A percentile compares a stretch with the other conserved stretches of the same genome.
phyloP scores from a whole-genome alignment of 2,329 filamentous ascomycete species.

The Ophiostoma sp. region DNA sequence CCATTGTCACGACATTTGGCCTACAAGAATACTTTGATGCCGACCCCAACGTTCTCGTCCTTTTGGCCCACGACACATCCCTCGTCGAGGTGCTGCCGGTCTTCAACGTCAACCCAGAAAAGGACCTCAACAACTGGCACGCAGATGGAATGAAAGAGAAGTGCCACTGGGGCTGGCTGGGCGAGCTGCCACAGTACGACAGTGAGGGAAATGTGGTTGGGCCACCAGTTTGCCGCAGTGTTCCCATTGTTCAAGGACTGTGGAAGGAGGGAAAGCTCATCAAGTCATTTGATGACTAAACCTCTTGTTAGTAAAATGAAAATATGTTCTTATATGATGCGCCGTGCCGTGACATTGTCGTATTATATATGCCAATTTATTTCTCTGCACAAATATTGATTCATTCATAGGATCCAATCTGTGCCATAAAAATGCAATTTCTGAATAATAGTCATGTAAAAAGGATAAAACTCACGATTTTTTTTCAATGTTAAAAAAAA shows the following conservation, averaged over 20 bases:
- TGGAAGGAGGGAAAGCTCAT: not conserved
- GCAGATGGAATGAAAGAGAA: not conserved
- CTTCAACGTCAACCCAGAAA: not conserved
- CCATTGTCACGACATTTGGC: not conserved
- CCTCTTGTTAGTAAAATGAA: not conserved
- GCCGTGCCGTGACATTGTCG: too few relatives aligned
- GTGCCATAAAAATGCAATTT: too few relatives aligned
- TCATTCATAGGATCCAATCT: too few relatives aligned
- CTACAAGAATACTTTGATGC: not conserved
- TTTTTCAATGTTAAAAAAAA: too few relatives aligned
- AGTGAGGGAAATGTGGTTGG: not conserved
- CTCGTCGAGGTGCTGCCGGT: not conserved
- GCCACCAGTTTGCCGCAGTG: not conserved
- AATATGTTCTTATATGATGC: too few relatives aligned
- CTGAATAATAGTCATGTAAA: too few relatives aligned
- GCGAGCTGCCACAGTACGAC: not conserved
- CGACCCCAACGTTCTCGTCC: not conserved
- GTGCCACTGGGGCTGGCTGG: constrained; percentile 2
- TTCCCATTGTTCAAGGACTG: not conserved
- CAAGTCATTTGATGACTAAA: not conserved
- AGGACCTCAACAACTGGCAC: not conserved
- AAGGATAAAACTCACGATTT: too few relatives aligned
- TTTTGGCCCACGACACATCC: not conserved
- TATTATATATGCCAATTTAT: too few relatives aligned
- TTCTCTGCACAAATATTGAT: too few relatives aligned